Evolutionary conservation across 2,329 filamentous ascomycete genomes (phyloP).

Genomic region (Davidsoniella virescens): DNA sequence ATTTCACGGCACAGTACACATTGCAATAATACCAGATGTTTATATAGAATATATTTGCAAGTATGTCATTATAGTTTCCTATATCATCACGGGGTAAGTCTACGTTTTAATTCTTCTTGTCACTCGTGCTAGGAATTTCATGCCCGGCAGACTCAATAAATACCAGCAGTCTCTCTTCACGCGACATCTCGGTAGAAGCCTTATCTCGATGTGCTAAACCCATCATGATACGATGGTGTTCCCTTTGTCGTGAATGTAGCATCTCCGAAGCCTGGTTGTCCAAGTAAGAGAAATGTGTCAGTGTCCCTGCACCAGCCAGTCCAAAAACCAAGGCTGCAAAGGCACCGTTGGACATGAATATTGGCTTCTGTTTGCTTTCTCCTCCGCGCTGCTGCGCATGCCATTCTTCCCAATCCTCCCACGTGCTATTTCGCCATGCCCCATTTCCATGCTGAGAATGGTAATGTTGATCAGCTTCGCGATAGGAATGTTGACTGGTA

Average conservation of each 20-base stretch:
- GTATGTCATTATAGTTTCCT: neutral
- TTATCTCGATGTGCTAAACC: slow-evolving; percentile 33
- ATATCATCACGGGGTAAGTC: neutral
- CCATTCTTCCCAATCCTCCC: slow-evolving; percentile 94
- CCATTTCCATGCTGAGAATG: slow-evolving; percentile 26
- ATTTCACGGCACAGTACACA: neutral
- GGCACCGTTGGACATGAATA: slow-evolving; percentile 61
- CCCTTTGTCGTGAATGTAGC: slow-evolving; percentile 49
- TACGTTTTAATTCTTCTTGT: neutral
- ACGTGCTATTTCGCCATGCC: slow-evolving; percentile 63
- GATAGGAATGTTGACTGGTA: slow-evolving; percentile 25
- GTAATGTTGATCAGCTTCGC: slow-evolving; percentile 32
- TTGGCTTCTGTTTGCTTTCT: slow-evolving; percentile 29
- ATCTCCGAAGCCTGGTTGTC: slow-evolving; percentile 44
- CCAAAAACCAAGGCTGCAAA: slow-evolving; percentile 61
- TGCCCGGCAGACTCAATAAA: slow-evolving; percentile 32
- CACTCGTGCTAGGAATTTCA: slow-evolving; percentile 44
- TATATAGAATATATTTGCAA: neutral
- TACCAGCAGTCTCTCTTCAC: slow-evolving; percentile 14
- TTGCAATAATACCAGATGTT: neutral
- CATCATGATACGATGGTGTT: slow-evolving; percentile 44
- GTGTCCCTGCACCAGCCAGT: slow-evolving; percentile 46
- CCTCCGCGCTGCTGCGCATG: slow-evolving; percentile 31
- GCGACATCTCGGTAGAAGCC: slow-evolving; percentile 9
- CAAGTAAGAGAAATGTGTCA: slow-evolving; percentile 56